Evolutionary conservation across 2,329 filamentous ascomycete species (phyloP).

Genomic region (Anisogramma anomala): DNA sequence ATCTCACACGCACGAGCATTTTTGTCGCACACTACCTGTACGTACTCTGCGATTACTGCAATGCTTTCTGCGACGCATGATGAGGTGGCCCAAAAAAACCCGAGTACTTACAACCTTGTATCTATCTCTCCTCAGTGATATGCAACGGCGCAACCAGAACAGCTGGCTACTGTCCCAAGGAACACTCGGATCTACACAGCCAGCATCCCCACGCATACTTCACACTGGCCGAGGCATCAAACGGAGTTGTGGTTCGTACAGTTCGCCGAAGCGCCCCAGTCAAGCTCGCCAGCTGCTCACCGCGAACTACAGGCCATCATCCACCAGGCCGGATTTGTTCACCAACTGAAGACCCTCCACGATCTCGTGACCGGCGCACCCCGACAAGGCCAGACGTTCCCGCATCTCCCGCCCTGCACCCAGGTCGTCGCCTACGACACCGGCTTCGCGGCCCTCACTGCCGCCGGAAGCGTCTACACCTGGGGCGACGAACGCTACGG

Average conservation of each 20-base stretch:
- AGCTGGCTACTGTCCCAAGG: slow-evolving; percentile 15
- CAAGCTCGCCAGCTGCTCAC: slow-evolving; percentile 10
- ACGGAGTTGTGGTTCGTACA: slow-evolving; percentile 22
- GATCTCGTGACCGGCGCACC: slow-evolving; percentile 4
- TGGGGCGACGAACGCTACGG: slow-evolving; percentile 49
- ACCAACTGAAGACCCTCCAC: slow-evolving; percentile 19
- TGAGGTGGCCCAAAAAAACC: too few relatives aligned
- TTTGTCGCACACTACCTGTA: slow-evolving; percentile 38
- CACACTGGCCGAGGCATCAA: slow-evolving; percentile 20
- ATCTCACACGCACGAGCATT: slow-evolving; percentile 27
- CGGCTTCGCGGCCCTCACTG: slow-evolving; percentile 36
- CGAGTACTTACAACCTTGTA: not conserved
- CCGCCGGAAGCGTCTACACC: slow-evolving; percentile 35
- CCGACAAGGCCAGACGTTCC: slow-evolving; percentile 13
- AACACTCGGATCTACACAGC: slow-evolving; percentile 5
- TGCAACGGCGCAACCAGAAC: not conserved
- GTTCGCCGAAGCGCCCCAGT: not conserved
- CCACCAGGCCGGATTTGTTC: slow-evolving; percentile 15
- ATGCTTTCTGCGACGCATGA: too few relatives aligned
- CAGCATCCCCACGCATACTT: slow-evolving; percentile 3
- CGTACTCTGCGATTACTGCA: not conserved
- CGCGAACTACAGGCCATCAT: slow-evolving; percentile 1
- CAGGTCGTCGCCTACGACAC: slow-evolving; percentile 37
- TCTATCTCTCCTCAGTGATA: not conserved
- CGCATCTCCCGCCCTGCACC: slow-evolving; percentile 20